A percentile compares a stretch with the other conserved stretches of the same genome.
phyloP scores from a whole-genome alignment of 768 basidiomycete species.

The Calvatia gigantea region DNA sequence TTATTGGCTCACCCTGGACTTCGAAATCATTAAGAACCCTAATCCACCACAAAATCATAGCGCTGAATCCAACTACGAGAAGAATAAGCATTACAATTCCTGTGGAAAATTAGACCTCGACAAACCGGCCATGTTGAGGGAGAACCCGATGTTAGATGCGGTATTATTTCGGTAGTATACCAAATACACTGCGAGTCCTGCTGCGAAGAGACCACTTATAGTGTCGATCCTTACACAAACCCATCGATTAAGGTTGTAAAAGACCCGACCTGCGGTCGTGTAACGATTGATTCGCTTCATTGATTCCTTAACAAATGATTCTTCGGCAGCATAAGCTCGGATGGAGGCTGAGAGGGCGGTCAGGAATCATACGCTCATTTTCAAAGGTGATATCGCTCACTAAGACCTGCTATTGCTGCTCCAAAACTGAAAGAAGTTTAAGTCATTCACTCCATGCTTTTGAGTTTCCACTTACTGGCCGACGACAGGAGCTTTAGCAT shows the following conservation, averaged over 20 bases:
- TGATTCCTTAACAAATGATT: constrained; percentile 39
- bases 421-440: constrained; percentile 34
- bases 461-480: constrained; percentile 36
- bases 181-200: constrained; percentile 49
- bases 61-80: constrained; percentile 45
- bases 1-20: constrained; percentile 28
- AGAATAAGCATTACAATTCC: neutral
- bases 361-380: neutral
- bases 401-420: constrained; percentile 53
- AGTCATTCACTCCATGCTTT: neutral
- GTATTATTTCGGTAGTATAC: constrained; percentile 38
- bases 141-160: constrained; percentile 45
- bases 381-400: constrained; percentile 22
- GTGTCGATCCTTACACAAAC: constrained; percentile 49
- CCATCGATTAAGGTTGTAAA: constrained; percentile 48
- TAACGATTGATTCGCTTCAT: constrained; percentile 50
- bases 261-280: constrained; percentile 36
- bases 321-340: constrained; percentile 58
- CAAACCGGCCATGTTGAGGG: constrained; percentile 48
- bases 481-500: constrained; percentile 38
- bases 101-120: neutral
- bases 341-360: constrained; percentile 45
- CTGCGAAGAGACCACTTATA: constrained; percentile 51
- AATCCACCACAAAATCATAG: constrained; percentile 50
- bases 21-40: constrained; percentile 40